phyloP scores from a whole-genome alignment of 1,284 basidiomycete species.

The Papiliotrema fonsecae region DNA sequence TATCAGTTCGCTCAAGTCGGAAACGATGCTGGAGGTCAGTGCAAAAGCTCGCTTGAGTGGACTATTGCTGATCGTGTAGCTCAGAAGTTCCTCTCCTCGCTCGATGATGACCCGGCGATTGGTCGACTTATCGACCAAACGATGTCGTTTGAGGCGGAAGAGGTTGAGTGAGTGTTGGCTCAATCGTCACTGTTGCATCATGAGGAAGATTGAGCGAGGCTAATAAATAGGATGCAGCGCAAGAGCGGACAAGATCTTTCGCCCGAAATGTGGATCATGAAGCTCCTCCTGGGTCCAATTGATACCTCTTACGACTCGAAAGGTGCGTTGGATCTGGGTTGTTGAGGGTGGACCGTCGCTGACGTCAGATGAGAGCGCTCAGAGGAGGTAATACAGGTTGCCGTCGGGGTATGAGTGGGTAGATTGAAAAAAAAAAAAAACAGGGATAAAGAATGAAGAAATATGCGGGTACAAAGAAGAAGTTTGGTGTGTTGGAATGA shows the following conservation, averaged over 20 bases:
- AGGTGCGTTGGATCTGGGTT: neutral
- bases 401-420: too few species aligned
- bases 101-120: constrained; percentile 49
- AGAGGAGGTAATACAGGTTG: too few species aligned
- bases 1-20: constrained; percentile 51
- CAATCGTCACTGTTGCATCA: too few species aligned
- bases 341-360: neutral
- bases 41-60: neutral
- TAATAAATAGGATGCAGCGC: constrained; percentile 27
- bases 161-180: constrained; percentile 31
- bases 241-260: constrained; percentile 34
- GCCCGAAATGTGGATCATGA: constrained; percentile 31
- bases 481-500: too few species aligned
- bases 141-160: constrained; percentile 47
- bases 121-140: constrained; percentile 48
- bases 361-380: neutral
- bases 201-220: neutral
- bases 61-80: constrained; percentile 9
- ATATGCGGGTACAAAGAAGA: too few species aligned
- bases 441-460: neutral
- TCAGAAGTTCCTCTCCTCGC: constrained; percentile 27
- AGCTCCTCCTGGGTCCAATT: constrained; percentile 29
- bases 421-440: too few species aligned
- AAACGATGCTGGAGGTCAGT: constrained; percentile 44
- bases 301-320: constrained; percentile 14